Evolutionary conservation across 192 early-diverging fungal species (phyloP), one percentile per base, ranked within the genome.

Genomic region (Funneliformis geosporum): DNA sequence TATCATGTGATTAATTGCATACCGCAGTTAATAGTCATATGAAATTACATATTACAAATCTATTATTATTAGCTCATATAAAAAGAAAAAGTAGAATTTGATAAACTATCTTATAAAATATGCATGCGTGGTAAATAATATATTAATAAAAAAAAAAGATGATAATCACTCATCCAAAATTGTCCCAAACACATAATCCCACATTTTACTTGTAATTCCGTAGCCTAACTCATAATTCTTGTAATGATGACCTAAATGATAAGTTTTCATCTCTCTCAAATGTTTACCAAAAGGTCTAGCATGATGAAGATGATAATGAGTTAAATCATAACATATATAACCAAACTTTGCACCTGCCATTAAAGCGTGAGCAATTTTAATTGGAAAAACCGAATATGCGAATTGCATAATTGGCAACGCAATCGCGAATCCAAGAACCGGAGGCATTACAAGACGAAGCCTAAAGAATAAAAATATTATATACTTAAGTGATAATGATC

Each of bases 241-340:
- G 87, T 98, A 98, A 83, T 98, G 97, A 82, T 98, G 97, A 66
- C 94, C 94, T 72, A 98, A 84, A 73, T 98, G 97, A 80, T 97
- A 97, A 8, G 92, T 92, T 83, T 98, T 98, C 91, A 98, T 94
- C 74, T 94, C 90, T 64, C 86, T 88, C 73, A 96, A 89, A 84
- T 95, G 91, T 55, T 87, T 81, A 60, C 88, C 86, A 73, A 88
- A 85, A 9, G 95, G 92, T 39, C 89, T 87, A 59, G 93, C 94
- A 83, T 98, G 97, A 84, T 98, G 97, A 39, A 97, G 89, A 87
- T 96, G 96, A 83, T 97, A 98, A 81, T 98, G 97, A 12, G 91
- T 94, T 79, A 93, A 85, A 81, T 98, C 97, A 85, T 98, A 99
- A n/a, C 91, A 80, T 44, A 99, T 86, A 80, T 96, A 99, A 43